Conservation (phyloP, 2,329 filamentous ascomycete species). For the Alternaria atra region DNA sequence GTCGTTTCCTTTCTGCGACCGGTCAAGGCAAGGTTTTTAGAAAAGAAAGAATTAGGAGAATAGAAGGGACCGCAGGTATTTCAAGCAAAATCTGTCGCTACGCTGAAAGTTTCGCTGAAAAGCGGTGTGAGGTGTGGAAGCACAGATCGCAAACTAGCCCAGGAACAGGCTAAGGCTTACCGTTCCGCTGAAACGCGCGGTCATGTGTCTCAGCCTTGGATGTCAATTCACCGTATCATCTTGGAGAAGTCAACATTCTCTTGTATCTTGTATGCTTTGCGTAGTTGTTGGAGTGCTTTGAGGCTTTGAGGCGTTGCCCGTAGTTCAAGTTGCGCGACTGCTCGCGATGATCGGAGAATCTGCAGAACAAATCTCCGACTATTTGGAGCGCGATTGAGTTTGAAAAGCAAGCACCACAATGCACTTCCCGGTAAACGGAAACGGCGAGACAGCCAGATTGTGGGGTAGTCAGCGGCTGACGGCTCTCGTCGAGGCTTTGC, state of each 20-base stretch:
- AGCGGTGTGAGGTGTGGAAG: slow-evolving; percentile 50
- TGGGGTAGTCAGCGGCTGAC: slow-evolving; percentile 30
- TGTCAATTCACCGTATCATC: slow-evolving; percentile 9
- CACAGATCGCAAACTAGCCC: slow-evolving; percentile 45
- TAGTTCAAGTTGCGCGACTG: slow-evolving; percentile 4
- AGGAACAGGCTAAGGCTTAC: slow-evolving; percentile 42
- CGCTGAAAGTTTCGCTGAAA: slow-evolving; percentile 42
- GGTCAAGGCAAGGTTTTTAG: slow-evolving; percentile 21
- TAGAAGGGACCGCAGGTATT: slow-evolving; percentile 29
- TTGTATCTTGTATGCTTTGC: slow-evolving; percentile 2
- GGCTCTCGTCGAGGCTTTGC: slow-evolving; percentile 18
- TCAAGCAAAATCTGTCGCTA: slow-evolving; percentile 36
- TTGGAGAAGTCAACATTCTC: neutral
- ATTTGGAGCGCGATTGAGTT: slow-evolving; percentile 14
- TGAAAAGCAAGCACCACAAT: slow-evolving; percentile 18
- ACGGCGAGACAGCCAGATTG: slow-evolving; percentile 29
- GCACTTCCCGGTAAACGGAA: slow-evolving; percentile 15
- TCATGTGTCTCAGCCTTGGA: slow-evolving; percentile 44
- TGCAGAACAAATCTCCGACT: slow-evolving; percentile 17
- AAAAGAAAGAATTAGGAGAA: slow-evolving; percentile 12
- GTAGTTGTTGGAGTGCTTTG: slow-evolving; percentile 10
- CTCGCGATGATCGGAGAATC: slow-evolving; percentile 6
- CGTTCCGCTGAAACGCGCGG: slow-evolving; percentile 35
- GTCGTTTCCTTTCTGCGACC: slow-evolving; percentile 13
- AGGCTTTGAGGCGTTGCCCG: slow-evolving; percentile 1